Percentiles rank a stretch among this genome's conserved stretches.
Evolutionary conservation across 2,329 filamentous ascomycete genomes (phyloP).

Genomic region (Cadophora sp.): DNA sequence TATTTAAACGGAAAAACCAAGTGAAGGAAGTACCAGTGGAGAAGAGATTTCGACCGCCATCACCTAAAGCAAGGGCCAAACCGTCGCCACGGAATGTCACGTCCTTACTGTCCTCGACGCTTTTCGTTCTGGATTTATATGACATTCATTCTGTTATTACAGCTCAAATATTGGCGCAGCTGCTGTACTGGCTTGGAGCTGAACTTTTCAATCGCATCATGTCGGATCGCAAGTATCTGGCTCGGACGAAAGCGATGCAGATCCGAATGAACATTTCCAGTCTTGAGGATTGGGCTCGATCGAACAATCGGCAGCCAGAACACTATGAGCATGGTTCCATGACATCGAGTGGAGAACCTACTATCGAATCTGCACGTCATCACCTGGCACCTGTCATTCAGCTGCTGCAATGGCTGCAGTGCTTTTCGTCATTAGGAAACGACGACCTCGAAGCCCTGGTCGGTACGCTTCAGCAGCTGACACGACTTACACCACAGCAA

Average conservation of each 20-base stretch:
- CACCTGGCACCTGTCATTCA: constrained; percentile 93
- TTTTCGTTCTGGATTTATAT: constrained; percentile 98
- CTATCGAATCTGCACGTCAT: constrained; percentile 80
- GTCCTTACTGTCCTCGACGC: constrained; percentile 89
- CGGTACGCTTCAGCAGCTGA: constrained; percentile 87
- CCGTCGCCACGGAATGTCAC: constrained; percentile 94
- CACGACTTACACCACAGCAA: constrained; percentile 83
- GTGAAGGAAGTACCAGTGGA: constrained; percentile 89
- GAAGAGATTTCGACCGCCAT: constrained; percentile 90
- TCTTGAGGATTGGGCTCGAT: constrained; percentile 93
- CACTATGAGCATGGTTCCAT: constrained; percentile 95
- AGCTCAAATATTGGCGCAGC: constrained; percentile 87
- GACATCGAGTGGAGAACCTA: constrained; percentile 83
- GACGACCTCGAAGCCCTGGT: constrained; percentile 90
- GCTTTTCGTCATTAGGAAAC: constrained; percentile 86
- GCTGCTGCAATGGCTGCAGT: constrained; percentile 95
- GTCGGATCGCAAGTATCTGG: constrained; percentile 93
- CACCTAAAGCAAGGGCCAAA: constrained; percentile 90
- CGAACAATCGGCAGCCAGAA: constrained; percentile 92
- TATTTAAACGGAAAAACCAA: constrained; percentile 91
- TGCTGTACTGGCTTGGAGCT: constrained; percentile 94
- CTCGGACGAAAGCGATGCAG: constrained; percentile 98
- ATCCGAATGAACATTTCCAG: constrained; percentile 98
- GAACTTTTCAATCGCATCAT: constrained; percentile 98
- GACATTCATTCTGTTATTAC: constrained; percentile 98